phyloP scores from a whole-genome alignment of 352 stramenopile species.

The Thraustotheca clavata region DNA sequence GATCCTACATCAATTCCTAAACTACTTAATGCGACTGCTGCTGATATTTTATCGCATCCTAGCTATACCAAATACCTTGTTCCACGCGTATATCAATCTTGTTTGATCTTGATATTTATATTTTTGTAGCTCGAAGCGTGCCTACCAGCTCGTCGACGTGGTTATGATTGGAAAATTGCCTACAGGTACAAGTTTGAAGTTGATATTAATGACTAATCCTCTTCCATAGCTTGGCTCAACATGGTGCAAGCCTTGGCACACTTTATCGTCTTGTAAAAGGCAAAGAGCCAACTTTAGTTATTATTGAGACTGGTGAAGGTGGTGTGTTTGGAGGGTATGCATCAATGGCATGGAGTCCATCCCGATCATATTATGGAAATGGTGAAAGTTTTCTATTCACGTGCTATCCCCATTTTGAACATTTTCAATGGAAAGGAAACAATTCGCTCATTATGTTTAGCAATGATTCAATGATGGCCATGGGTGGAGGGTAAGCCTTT shows the following conservation, averaged over 20 bases:
- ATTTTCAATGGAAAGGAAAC: constrained; percentile 47
- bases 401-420: constrained; percentile 44
- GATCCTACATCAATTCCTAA: constrained; percentile 31
- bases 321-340: constrained; percentile 61
- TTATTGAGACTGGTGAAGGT: constrained; percentile 52
- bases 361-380: constrained; percentile 55
- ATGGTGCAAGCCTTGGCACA: constrained; percentile 59
- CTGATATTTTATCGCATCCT: constrained; percentile 38
- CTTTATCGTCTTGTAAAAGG: constrained; percentile 37
- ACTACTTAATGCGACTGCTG: constrained; percentile 37
- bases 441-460: constrained; percentile 70
- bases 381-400: constrained; percentile 71
- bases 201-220: constrained; percentile 12
- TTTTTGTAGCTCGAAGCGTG: constrained; percentile 39
- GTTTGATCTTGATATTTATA: background rate
- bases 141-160: constrained; percentile 35
- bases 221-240: constrained; percentile 49
- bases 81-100: constrained; percentile 21
- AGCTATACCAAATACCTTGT: constrained; percentile 36
- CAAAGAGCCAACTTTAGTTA: constrained; percentile 37
- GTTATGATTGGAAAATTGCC: constrained; percentile 49
- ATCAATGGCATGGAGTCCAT: constrained; percentile 36
- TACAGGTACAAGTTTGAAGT: constrained; percentile 9
- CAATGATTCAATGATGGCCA: constrained; percentile 55
- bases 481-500: constrained; percentile 56